phyloP scores from a whole-genome alignment of 495 filamentous ascomycete genomes.

The Saxophila tyrrhenica region DNA sequence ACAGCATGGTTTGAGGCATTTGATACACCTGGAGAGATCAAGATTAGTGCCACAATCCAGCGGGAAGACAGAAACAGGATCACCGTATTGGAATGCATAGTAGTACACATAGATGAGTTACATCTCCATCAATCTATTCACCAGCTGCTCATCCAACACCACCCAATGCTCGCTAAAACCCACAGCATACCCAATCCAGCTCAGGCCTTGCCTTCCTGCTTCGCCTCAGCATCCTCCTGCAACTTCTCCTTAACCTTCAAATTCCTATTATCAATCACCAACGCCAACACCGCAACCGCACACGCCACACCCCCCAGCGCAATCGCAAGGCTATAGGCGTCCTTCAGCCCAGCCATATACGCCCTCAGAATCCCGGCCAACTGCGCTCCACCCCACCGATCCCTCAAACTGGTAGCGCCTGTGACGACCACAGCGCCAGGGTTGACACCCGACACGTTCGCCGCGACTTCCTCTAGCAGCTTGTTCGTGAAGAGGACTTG shows the following conservation, averaged over 20 bases:
- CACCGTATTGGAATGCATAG: too few species aligned
- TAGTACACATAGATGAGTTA: too few species aligned
- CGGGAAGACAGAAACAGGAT: too few species aligned
- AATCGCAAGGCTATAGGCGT: constrained; percentile 33
- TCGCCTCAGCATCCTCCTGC: not conserved
- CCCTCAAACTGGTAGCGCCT: constrained; percentile 28
- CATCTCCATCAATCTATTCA: too few species aligned
- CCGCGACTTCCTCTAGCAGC: not conserved
- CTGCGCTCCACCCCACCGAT: constrained; percentile 24
- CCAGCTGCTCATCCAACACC: too few species aligned
- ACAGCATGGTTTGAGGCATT: too few species aligned
- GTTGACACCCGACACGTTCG: constrained; percentile 23
- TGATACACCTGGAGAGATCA: too few species aligned
- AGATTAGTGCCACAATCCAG: too few species aligned
- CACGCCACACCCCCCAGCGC: constrained; percentile 16
- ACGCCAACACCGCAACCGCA: constrained; percentile 11
- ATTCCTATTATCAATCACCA: constrained; percentile 21
- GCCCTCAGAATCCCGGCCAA: constrained; percentile 33
- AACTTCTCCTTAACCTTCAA: constrained; percentile 1
- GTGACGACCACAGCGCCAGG: constrained; percentile 19
- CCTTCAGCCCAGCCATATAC: constrained; percentile 48
- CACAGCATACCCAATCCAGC: not conserved
- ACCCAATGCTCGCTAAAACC: not conserved
- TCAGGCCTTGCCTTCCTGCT: not conserved
- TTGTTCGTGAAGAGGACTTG: constrained; percentile 29